Conservation (phyloP, 345 rosid genomes). For the Toxicodendron radicans region DNA sequence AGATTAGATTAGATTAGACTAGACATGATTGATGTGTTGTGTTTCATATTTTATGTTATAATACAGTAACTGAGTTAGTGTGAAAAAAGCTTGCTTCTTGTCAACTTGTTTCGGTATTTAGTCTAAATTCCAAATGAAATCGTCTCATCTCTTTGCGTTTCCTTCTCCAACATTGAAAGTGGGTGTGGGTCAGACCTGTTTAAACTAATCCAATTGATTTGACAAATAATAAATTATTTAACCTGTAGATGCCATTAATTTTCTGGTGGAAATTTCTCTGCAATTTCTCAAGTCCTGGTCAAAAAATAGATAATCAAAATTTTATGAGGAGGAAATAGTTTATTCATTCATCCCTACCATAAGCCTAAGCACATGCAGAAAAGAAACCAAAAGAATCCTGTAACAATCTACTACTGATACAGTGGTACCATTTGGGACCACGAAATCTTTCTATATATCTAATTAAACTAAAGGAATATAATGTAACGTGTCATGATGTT, state of each 20-base stretch:
- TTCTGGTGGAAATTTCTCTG: not conserved
- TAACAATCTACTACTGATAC: not conserved
- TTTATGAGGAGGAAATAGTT: too few relatives aligned
- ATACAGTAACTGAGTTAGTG: not conserved
- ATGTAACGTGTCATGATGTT: too few relatives aligned
- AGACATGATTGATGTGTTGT: not conserved
- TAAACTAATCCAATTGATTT: not conserved
- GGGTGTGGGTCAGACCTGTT: constrained; percentile 5
- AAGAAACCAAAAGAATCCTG: too few relatives aligned
- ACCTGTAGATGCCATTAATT: not conserved
- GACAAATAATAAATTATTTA: too few relatives aligned
- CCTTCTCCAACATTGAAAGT: not conserved
- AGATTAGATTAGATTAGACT: too few relatives aligned
- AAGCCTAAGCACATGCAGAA: too few relatives aligned
- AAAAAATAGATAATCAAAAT: not conserved
- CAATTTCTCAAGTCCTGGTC: not conserved
- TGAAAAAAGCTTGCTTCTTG: not conserved
- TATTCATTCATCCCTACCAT: not conserved
- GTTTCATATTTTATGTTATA: not conserved
- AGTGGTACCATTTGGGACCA: not conserved
- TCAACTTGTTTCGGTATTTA: not conserved
- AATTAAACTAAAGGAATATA: too few relatives aligned
- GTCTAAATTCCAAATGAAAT: not conserved
- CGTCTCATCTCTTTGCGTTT: not conserved
- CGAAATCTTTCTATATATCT: not conserved